Conservation (phyloP, 2,329 filamentous ascomycete species). For the Periglandula ipomoeae region DNA sequence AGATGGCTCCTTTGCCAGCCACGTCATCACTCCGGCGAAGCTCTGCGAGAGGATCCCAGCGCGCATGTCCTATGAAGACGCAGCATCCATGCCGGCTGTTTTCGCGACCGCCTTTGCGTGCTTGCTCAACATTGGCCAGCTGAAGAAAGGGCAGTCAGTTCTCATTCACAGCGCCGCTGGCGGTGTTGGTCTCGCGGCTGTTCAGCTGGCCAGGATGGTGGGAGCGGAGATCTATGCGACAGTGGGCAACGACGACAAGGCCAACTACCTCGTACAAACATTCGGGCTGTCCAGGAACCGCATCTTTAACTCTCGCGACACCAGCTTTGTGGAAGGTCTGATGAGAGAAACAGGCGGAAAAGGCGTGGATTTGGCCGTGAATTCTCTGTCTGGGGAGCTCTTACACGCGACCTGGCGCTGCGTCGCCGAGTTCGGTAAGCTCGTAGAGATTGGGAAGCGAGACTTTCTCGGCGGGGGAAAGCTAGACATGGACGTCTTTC, state of each 20-base stretch:
- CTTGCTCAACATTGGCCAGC: constrained; percentile 8
- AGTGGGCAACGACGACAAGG: background rate
- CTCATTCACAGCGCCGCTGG: constrained; percentile 24
- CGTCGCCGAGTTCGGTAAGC: constrained; percentile 23
- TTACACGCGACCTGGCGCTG: constrained; percentile 25
- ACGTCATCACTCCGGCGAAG: too few relatives aligned
- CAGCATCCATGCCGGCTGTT: too few relatives aligned
- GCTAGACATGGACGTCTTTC: constrained; percentile 29
- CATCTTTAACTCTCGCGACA: background rate
- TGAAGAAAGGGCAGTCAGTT: constrained; percentile 12
- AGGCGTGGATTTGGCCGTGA: constrained; percentile 20
- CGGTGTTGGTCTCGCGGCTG: constrained; percentile 21
- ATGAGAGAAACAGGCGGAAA: constrained; percentile 12
- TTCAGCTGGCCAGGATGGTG: constrained; percentile 10
- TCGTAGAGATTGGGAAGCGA: constrained; percentile 27
- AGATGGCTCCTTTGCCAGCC: too few relatives aligned
- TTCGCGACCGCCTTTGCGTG: background rate
- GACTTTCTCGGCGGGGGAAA: constrained; percentile 24
- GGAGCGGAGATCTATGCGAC: background rate
- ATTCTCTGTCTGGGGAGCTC: constrained; percentile 16
- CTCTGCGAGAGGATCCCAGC: too few relatives aligned
- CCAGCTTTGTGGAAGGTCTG: constrained; percentile 8
- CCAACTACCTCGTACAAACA: background rate
- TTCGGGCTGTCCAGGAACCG: background rate
- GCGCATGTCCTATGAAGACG: too few relatives aligned